phyloP scores from a whole-genome alignment of 2,329 filamentous ascomycete species.

The Aureobasidium sp. region DNA sequence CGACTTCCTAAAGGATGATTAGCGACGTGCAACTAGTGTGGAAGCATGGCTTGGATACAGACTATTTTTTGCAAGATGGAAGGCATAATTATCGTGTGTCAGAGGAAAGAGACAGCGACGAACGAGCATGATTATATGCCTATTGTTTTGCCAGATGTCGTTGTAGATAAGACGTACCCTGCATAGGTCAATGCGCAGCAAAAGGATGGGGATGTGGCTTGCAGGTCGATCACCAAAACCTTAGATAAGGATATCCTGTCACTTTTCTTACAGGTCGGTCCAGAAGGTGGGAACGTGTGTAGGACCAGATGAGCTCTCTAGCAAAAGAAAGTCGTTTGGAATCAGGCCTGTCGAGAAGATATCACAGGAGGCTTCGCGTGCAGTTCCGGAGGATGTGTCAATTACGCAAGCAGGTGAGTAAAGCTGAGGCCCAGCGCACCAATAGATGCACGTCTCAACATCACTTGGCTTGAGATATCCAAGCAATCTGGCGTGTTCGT shows the following conservation, averaged over 20 bases:
- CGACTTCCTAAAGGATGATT: constrained; percentile 36
- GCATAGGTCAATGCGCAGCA: not conserved
- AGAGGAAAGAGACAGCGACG: not conserved
- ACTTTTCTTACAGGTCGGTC: not conserved
- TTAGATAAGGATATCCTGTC: not conserved
- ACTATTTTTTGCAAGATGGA: not conserved
- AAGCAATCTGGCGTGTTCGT: not conserved
- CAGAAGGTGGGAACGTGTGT: not conserved
- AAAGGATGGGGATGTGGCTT: constrained; percentile 10
- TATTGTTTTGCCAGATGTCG: not conserved
- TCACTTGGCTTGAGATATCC: not conserved
- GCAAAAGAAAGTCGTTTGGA: not conserved
- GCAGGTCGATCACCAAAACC: not conserved
- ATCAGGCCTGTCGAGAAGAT: too few species aligned
- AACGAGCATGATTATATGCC: not conserved
- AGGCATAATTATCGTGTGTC: not conserved
- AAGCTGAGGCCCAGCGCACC: not conserved
- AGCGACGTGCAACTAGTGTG: not conserved
- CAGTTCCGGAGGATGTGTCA: not conserved
- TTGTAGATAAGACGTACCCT: not conserved
- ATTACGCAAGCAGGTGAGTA: constrained; percentile 1
- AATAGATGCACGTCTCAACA: not conserved
- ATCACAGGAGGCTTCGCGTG: too few species aligned
- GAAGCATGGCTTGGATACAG: not conserved
- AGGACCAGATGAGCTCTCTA: not conserved